Evolutionary conservation across 2,329 filamentous ascomycete genomes (phyloP).

Genomic region (Aspergillus novoparasiticus): DNA sequence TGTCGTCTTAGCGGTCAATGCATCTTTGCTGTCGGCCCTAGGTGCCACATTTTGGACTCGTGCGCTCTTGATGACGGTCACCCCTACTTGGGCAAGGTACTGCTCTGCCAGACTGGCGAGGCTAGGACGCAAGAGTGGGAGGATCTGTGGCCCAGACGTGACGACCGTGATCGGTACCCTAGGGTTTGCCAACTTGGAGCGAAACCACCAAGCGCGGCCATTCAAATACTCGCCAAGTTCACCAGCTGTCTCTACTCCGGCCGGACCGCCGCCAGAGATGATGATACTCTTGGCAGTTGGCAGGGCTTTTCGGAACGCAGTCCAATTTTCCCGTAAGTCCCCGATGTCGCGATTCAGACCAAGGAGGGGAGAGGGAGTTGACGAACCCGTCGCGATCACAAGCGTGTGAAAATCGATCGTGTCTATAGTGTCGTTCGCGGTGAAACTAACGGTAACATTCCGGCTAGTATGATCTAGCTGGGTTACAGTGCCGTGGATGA

Average conservation of each 20-base stretch:
- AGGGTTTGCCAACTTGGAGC: conserved; percentile 19
- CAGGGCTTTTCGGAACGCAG: conserved; percentile 44
- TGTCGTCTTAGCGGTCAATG: conserved; percentile 30
- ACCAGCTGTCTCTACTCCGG: conserved; percentile 52
- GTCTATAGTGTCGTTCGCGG: conserved; percentile 1
- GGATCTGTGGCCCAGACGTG: conserved; percentile 41
- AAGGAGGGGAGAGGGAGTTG: conserved; percentile 49
- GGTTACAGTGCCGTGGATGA: conserved; percentile 46
- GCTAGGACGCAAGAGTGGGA: conserved; percentile 44
- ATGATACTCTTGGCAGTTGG: conserved; percentile 47
- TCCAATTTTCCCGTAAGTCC: conserved; percentile 40
- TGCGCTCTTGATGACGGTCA: conserved; percentile 48
- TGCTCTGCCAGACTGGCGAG: conserved; percentile 47
- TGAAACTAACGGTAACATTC: conserved; percentile 32
- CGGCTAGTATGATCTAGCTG: conserved; percentile 20
- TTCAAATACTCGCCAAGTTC: conserved; percentile 57
- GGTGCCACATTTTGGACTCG: conserved; percentile 41
- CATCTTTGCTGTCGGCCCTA: conserved; percentile 21
- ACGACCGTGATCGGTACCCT: conserved; percentile 51
- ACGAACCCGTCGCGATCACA: conserved; percentile 53
- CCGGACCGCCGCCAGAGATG: conserved; percentile 33
- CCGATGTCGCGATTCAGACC: conserved; percentile 42
- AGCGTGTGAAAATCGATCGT: conserved; percentile 47
- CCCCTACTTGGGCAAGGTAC: conserved; percentile 49
- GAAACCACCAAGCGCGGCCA: conserved; percentile 45